Evolutionary conservation across 495 filamentous ascomycete species (phyloP), one percentile per base, ranked within the genome.

Genomic region (Penicillium paradoxum): DNA sequence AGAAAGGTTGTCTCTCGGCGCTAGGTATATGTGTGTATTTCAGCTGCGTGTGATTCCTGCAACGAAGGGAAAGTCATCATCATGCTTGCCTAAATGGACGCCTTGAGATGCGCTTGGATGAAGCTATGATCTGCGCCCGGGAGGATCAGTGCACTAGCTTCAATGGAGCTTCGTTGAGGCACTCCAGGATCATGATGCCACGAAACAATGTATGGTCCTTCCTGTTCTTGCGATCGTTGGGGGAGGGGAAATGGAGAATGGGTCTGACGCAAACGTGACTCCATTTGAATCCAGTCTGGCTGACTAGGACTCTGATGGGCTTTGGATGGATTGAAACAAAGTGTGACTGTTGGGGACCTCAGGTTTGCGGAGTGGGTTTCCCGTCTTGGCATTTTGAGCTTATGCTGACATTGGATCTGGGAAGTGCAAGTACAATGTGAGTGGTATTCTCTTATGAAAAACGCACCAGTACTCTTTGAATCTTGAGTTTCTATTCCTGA

Each of bases 131-230:
- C 0, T 68, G 73, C 2, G 69, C 62, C 2, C 50, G 64, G 22
- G 67, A 72, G 37, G 73, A 74, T 49, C 69, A 64, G 27, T 53
- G 59, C 3, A 63, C 72, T 17, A 68, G 72, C 0, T 70, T 64
- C 0, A 70, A 76, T 48, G 69, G 66, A 0, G 74, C 17, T 73
- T 75, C 34, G 59, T 76, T 11, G 72, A 75, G 55, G 73, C 73
- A 4, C 51, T 76, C 8, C 72, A 72, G 4, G 69, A 72, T 52
- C 53, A 63, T 4, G 67, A 67, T 8, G 56, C 71, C 2, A 76
- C 73, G 72, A 58, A 55, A 49, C 59, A 54, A 0, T 67, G 61
- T 32, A 67, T 11, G 29, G 57, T 61, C 18, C 63, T 70, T 19
- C 70, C 71, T 0, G 63, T 69, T 24, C 63, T 75, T 9, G 72